A percentile compares a stretch with the other conserved stretches of the same genome.
phyloP scores from a whole-genome alignment of 2,329 filamentous ascomycete genomes.

The Colletotrichum acutatum region DNA sequence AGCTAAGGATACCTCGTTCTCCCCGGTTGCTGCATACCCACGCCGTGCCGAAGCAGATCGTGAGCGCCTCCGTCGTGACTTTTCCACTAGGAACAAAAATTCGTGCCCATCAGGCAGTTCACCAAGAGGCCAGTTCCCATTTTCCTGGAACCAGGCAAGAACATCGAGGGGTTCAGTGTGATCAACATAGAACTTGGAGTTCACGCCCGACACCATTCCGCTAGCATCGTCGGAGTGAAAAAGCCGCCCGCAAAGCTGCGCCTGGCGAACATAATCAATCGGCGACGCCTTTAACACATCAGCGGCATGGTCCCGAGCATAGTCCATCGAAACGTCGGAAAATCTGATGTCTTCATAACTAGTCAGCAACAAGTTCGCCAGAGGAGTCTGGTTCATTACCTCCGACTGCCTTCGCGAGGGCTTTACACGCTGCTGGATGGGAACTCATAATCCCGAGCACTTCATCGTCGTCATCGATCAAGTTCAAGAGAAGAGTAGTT shows the following conservation, averaged over 20 bases:
- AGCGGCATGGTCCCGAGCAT: slow-evolving; percentile 43
- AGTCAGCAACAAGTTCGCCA: neutral
- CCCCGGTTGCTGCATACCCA: neutral
- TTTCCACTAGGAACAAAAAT: slow-evolving; percentile 12
- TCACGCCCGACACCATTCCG: slow-evolving; percentile 45
- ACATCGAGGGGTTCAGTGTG: slow-evolving; percentile 46
- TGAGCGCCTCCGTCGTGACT: neutral
- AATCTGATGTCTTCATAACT: slow-evolving; percentile 37
- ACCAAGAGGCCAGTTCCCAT: slow-evolving; percentile 37
- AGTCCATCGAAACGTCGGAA: slow-evolving; percentile 39
- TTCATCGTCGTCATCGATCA: slow-evolving; percentile 44
- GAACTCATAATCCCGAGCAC: slow-evolving; percentile 53
- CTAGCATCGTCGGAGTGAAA: slow-evolving; percentile 44
- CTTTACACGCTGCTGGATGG: slow-evolving; percentile 48
- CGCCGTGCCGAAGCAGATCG: neutral
- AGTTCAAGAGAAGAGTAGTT: slow-evolving; percentile 43
- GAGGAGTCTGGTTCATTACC: slow-evolving; percentile 35
- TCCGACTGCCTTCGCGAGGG: slow-evolving; percentile 44
- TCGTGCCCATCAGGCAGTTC: slow-evolving; percentile 38
- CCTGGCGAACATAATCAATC: slow-evolving; percentile 50
- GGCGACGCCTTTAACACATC: slow-evolving; percentile 48
- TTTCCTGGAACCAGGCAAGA: slow-evolving; percentile 17
- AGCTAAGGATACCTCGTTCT: neutral
- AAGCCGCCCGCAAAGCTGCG: slow-evolving; percentile 48
- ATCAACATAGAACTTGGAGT: slow-evolving; percentile 51